phyloP scores from a whole-genome alignment of 2,329 filamentous ascomycete species.

The Pestalotiopsis sp. region DNA sequence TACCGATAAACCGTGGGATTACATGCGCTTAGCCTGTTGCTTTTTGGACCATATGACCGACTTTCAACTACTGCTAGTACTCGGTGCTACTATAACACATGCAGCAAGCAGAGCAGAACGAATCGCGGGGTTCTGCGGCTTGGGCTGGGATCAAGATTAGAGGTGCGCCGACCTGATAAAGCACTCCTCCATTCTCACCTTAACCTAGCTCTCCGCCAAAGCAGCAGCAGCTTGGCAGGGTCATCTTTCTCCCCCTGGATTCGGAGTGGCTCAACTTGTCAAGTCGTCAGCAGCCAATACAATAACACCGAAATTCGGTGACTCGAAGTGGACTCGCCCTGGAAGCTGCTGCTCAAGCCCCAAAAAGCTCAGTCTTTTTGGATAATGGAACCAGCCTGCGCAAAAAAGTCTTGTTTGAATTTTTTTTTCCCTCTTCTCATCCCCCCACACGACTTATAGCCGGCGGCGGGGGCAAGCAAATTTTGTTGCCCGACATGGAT shows the following conservation, averaged over 20 bases:
- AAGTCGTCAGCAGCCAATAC: background rate
- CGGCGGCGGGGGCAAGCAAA: background rate
- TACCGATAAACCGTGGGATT: background rate
- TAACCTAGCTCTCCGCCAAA: background rate
- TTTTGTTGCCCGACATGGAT: background rate
- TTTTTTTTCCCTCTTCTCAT: background rate
- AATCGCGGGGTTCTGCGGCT: background rate
- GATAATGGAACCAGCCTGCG: background rate
- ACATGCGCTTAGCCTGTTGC: background rate
- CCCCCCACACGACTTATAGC: background rate
- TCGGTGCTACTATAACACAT: background rate
- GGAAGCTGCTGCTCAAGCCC: background rate
- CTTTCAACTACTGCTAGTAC: background rate
- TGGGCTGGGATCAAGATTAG: background rate
- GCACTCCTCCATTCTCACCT: background rate
- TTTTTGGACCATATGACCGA: background rate
- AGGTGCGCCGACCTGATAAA: background rate
- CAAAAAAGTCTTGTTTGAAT: background rate
- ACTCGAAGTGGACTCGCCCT: background rate
- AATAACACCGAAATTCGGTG: conserved; percentile 7
- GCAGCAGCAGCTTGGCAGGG: background rate
- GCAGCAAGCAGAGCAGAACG: background rate
- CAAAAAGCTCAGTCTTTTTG: background rate
- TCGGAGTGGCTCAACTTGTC: background rate
- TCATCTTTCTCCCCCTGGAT: background rate